Evolutionary conservation across 768 basidiomycete species (phyloP), one percentile per base, ranked within the genome.

Genomic region (Termitomyces sp.): DNA sequence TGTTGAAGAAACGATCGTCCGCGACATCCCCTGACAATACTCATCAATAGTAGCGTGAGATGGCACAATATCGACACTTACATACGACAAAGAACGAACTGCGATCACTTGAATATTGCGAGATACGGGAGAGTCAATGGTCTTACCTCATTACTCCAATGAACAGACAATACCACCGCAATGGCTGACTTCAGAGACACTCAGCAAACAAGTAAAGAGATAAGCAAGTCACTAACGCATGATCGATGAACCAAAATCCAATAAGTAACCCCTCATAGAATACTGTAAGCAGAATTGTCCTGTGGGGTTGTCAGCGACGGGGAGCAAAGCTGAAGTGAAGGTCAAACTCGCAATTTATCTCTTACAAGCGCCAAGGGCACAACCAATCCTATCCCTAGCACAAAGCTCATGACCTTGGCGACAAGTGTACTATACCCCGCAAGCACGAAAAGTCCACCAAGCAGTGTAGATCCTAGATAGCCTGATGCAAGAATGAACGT

Each of bases 221-320:
- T 9, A 37, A 41, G 18, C 7, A n/a, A 22, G 29, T 50, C 27
- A 78, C 87, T 63, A 70, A 88, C 92, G 80, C 94, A 69, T 98
- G 95, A 67, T 88, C 92, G 44, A 94, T 85, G 69, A 96, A 97
- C 94, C 95, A 97, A 63, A 98, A 91, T 0, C 92, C 94, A 56
- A 98, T 82, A 47, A 98, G 76, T 24, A 97, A 73, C 9, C 82
- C 93, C 70, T 97, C 94, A 64, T 92, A 95, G 10, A 85, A 69
- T 24, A 91, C 64, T 24, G 92, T 94, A 42, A 96, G 80, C 10
- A 89, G 58, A 63, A 95, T 94, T 26, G 94, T 96, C 59, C 94
- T 97, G 69, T 31, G 43, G 13, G 13, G 14, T 34, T 48, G 18
- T 59, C 16, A 57, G 32, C 12, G n/a, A 20, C 14, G 3, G 1